Conservation (phyloP, 208 protist species). For the Lotmaria passim region DNA sequence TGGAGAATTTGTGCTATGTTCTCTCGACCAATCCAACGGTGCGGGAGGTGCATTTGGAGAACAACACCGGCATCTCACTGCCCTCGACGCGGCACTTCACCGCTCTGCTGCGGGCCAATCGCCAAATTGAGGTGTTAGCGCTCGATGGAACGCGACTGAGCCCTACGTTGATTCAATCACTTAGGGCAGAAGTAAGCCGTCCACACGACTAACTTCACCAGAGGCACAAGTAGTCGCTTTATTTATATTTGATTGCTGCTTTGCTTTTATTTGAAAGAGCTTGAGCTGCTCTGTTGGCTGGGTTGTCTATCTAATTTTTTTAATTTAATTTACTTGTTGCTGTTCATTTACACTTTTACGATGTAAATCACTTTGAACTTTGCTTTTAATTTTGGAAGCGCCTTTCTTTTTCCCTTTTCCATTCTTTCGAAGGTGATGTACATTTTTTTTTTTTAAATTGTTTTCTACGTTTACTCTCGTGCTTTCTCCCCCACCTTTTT, state of each 20-base stretch:
- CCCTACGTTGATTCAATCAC: slow-evolving; percentile 48
- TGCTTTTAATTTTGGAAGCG: too few species aligned
- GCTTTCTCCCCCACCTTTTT: too few species aligned
- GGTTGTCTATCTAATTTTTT: too few species aligned
- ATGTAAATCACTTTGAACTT: too few species aligned
- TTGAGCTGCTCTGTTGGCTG: too few species aligned
- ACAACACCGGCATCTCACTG: slow-evolving; percentile 87
- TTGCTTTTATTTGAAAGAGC: too few species aligned
- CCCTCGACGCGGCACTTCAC: slow-evolving; percentile 75
- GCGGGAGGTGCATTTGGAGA: slow-evolving; percentile 59
- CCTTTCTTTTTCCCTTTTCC: too few species aligned
- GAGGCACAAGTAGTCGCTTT: neutral
- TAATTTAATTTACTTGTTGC: too few species aligned
- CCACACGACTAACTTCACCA: slow-evolving; percentile 15
- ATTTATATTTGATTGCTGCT: neutral
- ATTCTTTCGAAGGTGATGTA: too few species aligned
- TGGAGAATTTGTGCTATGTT: slow-evolving; percentile 73
- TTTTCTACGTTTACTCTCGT: too few species aligned
- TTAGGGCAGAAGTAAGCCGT: slow-evolving; percentile 54
- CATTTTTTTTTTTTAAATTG: too few species aligned
- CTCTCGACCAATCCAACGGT: slow-evolving; percentile 58
- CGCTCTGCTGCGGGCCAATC: slow-evolving; percentile 71
- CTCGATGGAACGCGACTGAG: slow-evolving; percentile 79
- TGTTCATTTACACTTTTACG: too few species aligned
- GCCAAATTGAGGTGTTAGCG: slow-evolving; percentile 48